These are phyloP conservation scores for Pseudoperonospora humuli DNA, from an alignment of 352 stramenopile genomes.

Conservation along the genomic window DNA sequence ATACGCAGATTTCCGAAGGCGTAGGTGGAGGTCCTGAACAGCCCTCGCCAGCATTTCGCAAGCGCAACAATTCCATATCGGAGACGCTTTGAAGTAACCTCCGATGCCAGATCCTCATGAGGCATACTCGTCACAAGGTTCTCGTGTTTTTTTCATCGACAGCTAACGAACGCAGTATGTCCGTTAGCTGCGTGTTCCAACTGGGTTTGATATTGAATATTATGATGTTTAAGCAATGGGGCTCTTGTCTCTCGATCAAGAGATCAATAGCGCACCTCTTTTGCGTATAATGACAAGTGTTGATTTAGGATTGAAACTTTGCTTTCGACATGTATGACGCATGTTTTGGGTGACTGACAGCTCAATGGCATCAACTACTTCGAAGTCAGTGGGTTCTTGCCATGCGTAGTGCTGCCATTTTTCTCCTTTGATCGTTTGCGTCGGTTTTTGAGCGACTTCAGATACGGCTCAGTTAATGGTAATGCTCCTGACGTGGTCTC, in stretches of 20 bases:
- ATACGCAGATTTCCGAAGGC: conserved; percentile 46
- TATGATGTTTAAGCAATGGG: no score
- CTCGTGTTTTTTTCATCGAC: conserved; percentile 12
- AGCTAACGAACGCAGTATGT: conserved; percentile 7
- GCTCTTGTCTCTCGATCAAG: no score
- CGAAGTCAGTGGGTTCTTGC: no score
- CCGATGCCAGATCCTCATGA: conserved; percentile 5
- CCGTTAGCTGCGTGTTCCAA: conserved; percentile 5
- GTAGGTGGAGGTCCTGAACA: conserved; percentile 24
- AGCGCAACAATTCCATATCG: conserved; percentile 64
- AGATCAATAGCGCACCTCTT: no score
- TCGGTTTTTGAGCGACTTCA: conserved; percentile 73
- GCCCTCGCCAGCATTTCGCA: conserved; percentile 25
- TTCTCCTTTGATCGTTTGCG: conserved; percentile 9
- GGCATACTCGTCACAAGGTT: conserved; percentile 8
- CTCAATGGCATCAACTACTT: no score
- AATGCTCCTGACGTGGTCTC: conserved; percentile 4
- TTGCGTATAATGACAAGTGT: no score
- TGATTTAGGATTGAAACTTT: no score
- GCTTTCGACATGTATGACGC: no score
- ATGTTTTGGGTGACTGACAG: no score
- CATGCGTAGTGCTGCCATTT: no score
- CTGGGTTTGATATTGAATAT: conserved; percentile 4
- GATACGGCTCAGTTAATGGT: conserved; percentile 38
- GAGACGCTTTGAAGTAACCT: conserved; percentile 17